Evolutionary conservation across 2,329 filamentous ascomycete species (phyloP).

Genomic region (Mariannaea sp.): DNA sequence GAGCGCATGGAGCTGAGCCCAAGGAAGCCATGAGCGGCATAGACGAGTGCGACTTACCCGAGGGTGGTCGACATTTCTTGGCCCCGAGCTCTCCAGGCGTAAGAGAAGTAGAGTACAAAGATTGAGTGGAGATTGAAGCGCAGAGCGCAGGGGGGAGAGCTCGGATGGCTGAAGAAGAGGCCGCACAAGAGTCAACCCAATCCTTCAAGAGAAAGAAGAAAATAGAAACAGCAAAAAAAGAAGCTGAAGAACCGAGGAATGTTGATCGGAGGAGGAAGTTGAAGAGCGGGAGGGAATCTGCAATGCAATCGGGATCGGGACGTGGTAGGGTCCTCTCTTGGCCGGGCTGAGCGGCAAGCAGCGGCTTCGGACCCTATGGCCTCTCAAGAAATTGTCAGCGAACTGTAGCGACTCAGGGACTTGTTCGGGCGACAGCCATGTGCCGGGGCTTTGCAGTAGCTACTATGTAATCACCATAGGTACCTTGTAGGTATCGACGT

Average conservation of each 20-base stretch:
- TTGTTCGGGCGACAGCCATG: no score
- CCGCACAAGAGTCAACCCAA: conserved; percentile 5
- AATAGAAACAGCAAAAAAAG: conserved; percentile 4
- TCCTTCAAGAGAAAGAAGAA: conserved; percentile 1
- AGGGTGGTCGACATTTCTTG: conserved; percentile 37
- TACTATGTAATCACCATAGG: no score
- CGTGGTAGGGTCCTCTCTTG: conserved; percentile 16
- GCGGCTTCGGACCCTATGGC: conserved; percentile 39
- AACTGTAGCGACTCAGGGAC: no score
- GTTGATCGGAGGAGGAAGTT: conserved; percentile 4
- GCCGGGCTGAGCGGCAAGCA: conserved; percentile 12
- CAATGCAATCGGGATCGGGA: conserved; percentile 15
- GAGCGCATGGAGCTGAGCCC: not conserved
- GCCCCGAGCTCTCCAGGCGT: conserved; percentile 34
- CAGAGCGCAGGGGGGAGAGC: conserved; percentile 27
- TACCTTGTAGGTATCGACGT: no score
- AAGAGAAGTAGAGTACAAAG: conserved; percentile 7
- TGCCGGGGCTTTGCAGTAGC: no score
- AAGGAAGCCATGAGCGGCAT: no score
- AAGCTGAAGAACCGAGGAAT: conserved; percentile 1
- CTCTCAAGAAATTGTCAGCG: conserved; percentile 38
- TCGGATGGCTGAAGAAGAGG: conserved; percentile 27
- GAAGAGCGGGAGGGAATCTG: conserved; percentile 17
- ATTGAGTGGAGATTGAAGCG: conserved; percentile 1
- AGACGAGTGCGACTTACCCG: conserved; percentile 41